Base-by-base conservation (phyloP, 164 flowering plant species). In the Aristolochia californica region DNA sequence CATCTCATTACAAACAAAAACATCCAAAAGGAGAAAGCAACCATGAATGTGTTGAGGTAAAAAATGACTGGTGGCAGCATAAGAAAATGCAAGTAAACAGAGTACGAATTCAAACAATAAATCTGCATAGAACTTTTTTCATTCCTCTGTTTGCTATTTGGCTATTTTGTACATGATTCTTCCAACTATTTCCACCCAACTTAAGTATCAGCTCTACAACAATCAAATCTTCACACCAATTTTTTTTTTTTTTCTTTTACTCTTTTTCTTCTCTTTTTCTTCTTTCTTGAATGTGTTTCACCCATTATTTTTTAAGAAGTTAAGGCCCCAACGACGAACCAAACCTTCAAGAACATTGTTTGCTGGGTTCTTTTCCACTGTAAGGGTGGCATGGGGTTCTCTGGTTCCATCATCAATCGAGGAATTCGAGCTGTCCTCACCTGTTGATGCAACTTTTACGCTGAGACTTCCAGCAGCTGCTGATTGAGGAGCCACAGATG, bases 301-400 rank as follows among this genome's bases (percentile, higher is more conserved):
- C 64, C 60, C 59, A 51, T 65, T 72, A 74, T 72, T 86, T 58
- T 61, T 63, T 54, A 88, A 91, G 72, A 91, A 86, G 80, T 78
- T 83, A 47, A 83, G 71, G 73, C 88, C 90, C 90, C 91, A 88
- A 9, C 91, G 81, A 45, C 87, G 91, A 66, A 75, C 71, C 75
- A 88, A 74, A 16, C 96, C 88, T 22, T 88, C 95, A 66, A 86
- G 68, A 20, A 83, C 65, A 62, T 83, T 71, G 66, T 48, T 68
- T 43, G 87, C 11, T 5, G 88, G 84, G 65, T 71, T 86, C 60
- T 70, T 74, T 49, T 52, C 85, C 55, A 82, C 83, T 1, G 81
- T 80, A 49, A 86, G 50, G 7, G 88, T 86, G 15, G 91, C 93
- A 65, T 69, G 83, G 2, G 89, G 83, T 15, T 70, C 75, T 34